Conservation (phyloP, 345 rosid species). For the Salix udensis region DNA sequence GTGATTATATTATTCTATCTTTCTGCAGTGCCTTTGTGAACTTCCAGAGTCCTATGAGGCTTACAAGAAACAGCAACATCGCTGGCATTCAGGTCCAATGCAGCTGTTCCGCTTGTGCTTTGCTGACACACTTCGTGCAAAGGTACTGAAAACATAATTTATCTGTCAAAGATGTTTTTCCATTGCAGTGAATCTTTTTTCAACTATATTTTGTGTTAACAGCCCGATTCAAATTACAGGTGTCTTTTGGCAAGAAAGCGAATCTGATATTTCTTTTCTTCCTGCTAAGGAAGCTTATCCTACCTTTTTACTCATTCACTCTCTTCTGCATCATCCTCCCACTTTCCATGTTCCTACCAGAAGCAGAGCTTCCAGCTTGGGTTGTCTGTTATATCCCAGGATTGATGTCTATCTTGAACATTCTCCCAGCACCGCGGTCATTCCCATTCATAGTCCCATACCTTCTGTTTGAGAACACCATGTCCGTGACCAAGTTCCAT, state of each 20-base stretch:
- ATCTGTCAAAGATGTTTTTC: neutral
- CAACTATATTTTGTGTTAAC: neutral
- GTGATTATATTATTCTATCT: neutral
- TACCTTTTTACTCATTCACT: slow-evolving; percentile 91
- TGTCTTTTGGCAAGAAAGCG: slow-evolving; percentile 65
- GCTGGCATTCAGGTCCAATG: slow-evolving; percentile 99
- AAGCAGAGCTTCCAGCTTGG: slow-evolving; percentile 89
- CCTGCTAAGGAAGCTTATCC: slow-evolving; percentile 75
- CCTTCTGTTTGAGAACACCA: slow-evolving; percentile 93
- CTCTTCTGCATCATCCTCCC: slow-evolving; percentile 94
- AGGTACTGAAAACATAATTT: slow-evolving; percentile 38
- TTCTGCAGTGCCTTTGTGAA: slow-evolving; percentile 78
- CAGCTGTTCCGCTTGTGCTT: slow-evolving; percentile 82
- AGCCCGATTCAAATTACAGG: slow-evolving; percentile 37
- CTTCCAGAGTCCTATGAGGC: slow-evolving; percentile 97
- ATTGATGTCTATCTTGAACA: slow-evolving; percentile 73
- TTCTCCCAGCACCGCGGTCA: slow-evolving; percentile 79
- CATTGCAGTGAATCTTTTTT: neutral
- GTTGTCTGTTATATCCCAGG: slow-evolving; percentile 88
- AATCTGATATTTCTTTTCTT: slow-evolving; percentile 85
- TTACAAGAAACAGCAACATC: slow-evolving; percentile 89
- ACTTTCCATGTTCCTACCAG: slow-evolving; percentile 83
- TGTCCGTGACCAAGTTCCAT: slow-evolving; percentile 93
- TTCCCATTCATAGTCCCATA: slow-evolving; percentile 89
- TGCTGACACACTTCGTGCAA: slow-evolving; percentile 61